Evolutionary conservation across 2,329 filamentous ascomycete species (phyloP).

Genomic region (Botryosphaeria dothidea): DNA sequence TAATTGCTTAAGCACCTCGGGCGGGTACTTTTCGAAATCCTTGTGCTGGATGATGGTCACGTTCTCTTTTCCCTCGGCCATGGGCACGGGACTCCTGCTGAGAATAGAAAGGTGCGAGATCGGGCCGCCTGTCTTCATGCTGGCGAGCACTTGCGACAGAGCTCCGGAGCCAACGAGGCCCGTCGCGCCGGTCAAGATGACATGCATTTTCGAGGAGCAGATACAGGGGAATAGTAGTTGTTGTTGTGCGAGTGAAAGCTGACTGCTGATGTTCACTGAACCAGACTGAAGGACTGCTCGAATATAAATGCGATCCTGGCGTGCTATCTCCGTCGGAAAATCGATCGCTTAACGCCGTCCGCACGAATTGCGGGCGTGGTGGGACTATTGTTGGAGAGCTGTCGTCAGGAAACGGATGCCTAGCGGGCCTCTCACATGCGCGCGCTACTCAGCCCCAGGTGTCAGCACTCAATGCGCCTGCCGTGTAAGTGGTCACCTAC

Average conservation of each 20-base stretch:
- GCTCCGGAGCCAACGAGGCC: slow-evolving; percentile 43
- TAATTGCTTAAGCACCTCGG: slow-evolving; percentile 59
- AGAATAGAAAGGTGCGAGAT: slow-evolving; percentile 64
- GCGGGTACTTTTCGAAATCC: slow-evolving; percentile 64
- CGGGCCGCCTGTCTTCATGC: slow-evolving; percentile 44
- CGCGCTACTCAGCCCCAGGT: too few species aligned
- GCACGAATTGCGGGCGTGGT: neutral
- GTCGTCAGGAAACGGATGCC: neutral
- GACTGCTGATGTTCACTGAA: neutral
- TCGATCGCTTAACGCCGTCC: neutral
- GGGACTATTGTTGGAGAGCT: neutral
- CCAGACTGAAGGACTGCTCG: neutral
- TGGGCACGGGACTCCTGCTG: slow-evolving; percentile 63
- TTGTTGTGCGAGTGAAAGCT: neutral
- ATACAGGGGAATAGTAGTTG: neutral
- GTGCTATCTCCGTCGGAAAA: neutral
- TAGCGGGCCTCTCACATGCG: too few species aligned
- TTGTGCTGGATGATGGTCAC: slow-evolving; percentile 67
- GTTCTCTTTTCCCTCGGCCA: slow-evolving; percentile 59
- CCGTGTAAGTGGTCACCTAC: too few species aligned
- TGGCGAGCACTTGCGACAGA: slow-evolving; percentile 37
- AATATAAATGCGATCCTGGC: too few species aligned
- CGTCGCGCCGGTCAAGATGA: slow-evolving; percentile 48
- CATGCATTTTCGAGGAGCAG: slow-evolving; percentile 32
- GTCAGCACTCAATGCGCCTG: neutral